A percentile compares a stretch with the other conserved stretches of the same genome.
phyloP scores from a whole-genome alignment of 306 rosid species.

The Corylus americana region DNA sequence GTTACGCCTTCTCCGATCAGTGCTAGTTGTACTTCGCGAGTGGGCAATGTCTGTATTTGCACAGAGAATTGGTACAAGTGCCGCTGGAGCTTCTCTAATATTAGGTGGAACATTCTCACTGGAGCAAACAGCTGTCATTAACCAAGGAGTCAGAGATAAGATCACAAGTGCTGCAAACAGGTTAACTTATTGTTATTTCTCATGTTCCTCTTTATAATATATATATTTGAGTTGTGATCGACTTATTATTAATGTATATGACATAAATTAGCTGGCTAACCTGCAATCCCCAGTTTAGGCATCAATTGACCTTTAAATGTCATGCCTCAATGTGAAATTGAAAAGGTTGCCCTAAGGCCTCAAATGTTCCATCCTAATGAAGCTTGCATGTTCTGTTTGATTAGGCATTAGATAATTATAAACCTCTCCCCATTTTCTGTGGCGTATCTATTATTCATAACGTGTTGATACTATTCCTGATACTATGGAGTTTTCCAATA shows the following conservation, averaged over 20 bases:
- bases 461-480: background rate
- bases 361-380: background rate
- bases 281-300: background rate
- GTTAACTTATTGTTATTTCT: slow-evolving; percentile 38
- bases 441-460: background rate
- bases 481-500: background rate
- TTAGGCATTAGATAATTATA: background rate
- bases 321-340: slow-evolving; percentile 9
- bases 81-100: slow-evolving; percentile 63
- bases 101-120: slow-evolving; percentile 74
- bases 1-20: slow-evolving; percentile 88
- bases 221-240: too few relatives aligned
- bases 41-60: slow-evolving; percentile 88
- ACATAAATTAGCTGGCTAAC: background rate
- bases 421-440: background rate
- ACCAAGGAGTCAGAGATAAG: slow-evolving; percentile 92
- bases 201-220: slow-evolving; percentile 7
- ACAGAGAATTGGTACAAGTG: slow-evolving; percentile 68
- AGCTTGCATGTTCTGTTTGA: slow-evolving; percentile 4
- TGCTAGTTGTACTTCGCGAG: slow-evolving; percentile 83
- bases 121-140: slow-evolving; percentile 58
- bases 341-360: background rate
- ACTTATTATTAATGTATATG: background rate
- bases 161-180: slow-evolving; percentile 91
- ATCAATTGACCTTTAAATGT: background rate